Conservation (phyloP, 2,329 filamentous ascomycete genomes). For the Zopfia rhizophila region DNA sequence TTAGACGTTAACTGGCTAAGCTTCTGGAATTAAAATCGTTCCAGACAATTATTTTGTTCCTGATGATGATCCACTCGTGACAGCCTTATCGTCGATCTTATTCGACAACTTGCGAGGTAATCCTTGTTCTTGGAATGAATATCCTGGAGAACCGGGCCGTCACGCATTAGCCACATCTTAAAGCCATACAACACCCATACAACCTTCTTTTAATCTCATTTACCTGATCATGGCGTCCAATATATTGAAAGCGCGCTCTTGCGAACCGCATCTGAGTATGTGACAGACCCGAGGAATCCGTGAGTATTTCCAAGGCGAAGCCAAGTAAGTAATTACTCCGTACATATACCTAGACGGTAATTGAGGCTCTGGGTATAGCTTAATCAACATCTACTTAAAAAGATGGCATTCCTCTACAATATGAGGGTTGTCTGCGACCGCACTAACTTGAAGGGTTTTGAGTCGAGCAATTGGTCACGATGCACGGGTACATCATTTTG, state of each 20-base stretch:
- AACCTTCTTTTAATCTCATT: constrained; percentile 35
- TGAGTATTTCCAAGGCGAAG: constrained; percentile 19
- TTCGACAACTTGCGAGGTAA: constrained; percentile 28
- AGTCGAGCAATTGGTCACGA: constrained; percentile 23
- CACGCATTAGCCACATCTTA: constrained; percentile 26
- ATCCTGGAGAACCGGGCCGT: constrained; percentile 44
- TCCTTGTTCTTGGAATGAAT: constrained; percentile 34
- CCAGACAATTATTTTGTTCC: constrained; percentile 22
- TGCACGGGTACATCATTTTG: constrained; percentile 37
- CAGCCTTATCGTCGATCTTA: constrained; percentile 28
- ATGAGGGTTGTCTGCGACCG: constrained; percentile 9
- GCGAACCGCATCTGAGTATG: constrained; percentile 2
- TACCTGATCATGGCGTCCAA: constrained; percentile 33
- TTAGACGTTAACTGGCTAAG: neutral
- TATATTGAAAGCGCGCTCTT: constrained; percentile 31
- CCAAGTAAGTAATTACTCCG: constrained; percentile 35
- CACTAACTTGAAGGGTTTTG: constrained; percentile 3
- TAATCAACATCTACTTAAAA: constrained; percentile 34
- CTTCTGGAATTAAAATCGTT: constrained; percentile 8
- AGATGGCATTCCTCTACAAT: constrained; percentile 9
- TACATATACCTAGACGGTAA: constrained; percentile 18
- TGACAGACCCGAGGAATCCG: constrained; percentile 11
- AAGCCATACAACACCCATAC: constrained; percentile 37
- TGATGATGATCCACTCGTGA: constrained; percentile 23
- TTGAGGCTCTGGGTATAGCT: constrained; percentile 16